Evolutionary conservation across 2,329 filamentous ascomycete genomes (phyloP).

Genomic region (Cordyceps fumosorosea): DNA sequence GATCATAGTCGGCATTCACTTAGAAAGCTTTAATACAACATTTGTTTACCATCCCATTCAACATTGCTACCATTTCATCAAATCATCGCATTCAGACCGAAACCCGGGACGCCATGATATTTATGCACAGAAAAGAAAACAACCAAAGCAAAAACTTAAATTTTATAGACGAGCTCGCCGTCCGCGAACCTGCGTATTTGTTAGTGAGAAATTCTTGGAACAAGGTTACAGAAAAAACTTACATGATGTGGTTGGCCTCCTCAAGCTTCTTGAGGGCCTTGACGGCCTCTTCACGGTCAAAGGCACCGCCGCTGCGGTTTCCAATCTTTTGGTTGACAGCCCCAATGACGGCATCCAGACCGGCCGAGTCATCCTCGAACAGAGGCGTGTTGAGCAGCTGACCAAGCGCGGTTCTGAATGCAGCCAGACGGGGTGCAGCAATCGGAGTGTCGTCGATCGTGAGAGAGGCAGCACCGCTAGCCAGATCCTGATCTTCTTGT

Average conservation of each 20-base stretch:
- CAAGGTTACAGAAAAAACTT: constrained; percentile 34
- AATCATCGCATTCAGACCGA: not conserved
- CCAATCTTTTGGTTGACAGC: constrained; percentile 72
- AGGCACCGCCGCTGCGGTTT: constrained; percentile 47
- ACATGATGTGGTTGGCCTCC: constrained; percentile 87
- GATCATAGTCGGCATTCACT: constrained; percentile 10
- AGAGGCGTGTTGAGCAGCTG: constrained; percentile 73
- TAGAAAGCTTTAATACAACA: constrained; percentile 11
- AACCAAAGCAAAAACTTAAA: constrained; percentile 36
- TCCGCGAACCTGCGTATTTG: constrained; percentile 39
- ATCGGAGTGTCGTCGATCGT: constrained; percentile 45
- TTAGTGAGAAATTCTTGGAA: constrained; percentile 17
- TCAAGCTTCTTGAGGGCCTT: constrained; percentile 75
- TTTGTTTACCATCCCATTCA: constrained; percentile 3
- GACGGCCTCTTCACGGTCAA: constrained; percentile 65
- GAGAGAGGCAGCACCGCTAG: constrained; percentile 34
- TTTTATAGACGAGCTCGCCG: constrained; percentile 64
- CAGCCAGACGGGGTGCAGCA: constrained; percentile 54
- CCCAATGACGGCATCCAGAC: constrained; percentile 65
- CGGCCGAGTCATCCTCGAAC: constrained; percentile 82
- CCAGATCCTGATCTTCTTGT: constrained; percentile 36
- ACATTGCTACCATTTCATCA: not conserved
- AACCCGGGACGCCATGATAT: constrained; percentile 6
- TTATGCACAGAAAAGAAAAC: not conserved
- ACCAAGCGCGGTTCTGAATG: constrained; percentile 77